Conservation (phyloP, 2,329 filamentous ascomycete genomes). For the Cercospora beticola region DNA sequence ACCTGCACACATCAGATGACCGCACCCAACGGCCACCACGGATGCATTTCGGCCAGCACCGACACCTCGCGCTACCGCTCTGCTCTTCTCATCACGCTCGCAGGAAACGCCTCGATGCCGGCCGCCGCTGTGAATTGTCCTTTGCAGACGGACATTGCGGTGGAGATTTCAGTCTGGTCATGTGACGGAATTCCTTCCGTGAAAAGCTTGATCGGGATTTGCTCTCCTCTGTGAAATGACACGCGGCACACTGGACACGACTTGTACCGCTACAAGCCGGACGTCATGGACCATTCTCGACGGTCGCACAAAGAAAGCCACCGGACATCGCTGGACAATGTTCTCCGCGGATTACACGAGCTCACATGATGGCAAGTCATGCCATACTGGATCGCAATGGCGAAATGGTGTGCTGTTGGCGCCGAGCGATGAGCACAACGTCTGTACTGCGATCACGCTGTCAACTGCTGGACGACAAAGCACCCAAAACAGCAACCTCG, state of each 20-base stretch:
- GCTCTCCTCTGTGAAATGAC: neutral
- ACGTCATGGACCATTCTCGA: neutral
- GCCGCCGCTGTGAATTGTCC: no score
- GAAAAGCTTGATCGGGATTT: neutral
- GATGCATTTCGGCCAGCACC: neutral
- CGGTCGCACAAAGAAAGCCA: neutral
- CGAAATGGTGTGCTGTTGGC: neutral
- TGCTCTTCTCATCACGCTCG: no score
- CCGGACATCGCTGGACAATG: neutral
- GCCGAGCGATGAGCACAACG: neutral
- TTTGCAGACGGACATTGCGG: no score
- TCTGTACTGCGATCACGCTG: neutral
- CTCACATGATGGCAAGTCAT: slow-evolving; percentile 1
- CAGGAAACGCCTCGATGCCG: no score
- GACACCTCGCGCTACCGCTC: no score
- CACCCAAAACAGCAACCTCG: neutral
- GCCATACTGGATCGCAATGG: neutral
- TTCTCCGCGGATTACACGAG: slow-evolving; percentile 14
- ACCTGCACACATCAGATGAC: neutral
- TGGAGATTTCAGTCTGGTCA: neutral
- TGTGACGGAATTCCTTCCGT: neutral
- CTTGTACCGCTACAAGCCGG: slow-evolving; percentile 3
- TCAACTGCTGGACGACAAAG: neutral
- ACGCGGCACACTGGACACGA: neutral
- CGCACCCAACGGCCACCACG: neutral